Conservation (phyloP, 2,329 filamentous ascomycete genomes). For the Fusarium dimerum region DNA sequence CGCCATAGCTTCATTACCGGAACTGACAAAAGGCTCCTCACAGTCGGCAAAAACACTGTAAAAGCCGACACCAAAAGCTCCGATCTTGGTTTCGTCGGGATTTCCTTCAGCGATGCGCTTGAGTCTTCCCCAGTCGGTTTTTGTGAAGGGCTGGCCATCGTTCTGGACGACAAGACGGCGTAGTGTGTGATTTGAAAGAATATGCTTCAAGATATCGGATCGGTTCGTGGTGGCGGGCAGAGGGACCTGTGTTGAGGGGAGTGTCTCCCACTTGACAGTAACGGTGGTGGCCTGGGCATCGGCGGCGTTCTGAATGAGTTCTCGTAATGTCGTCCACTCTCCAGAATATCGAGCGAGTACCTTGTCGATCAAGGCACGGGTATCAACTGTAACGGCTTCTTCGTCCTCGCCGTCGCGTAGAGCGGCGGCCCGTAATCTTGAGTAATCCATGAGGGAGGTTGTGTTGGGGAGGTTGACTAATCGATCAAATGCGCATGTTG, state of each 20-base stretch:
- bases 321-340: constrained; percentile 87
- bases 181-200: constrained; percentile 81
- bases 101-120: constrained; percentile 99
- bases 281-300: constrained; percentile 91
- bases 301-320: constrained; percentile 97
- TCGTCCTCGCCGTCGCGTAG: constrained; percentile 86
- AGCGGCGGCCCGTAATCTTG: constrained; percentile 80
- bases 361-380: constrained; percentile 94
- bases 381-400: constrained; percentile 97
- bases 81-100: constrained; percentile 98
- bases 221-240: constrained; percentile 65
- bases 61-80: constrained; percentile 96
- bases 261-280: constrained; percentile 87
- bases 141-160: constrained; percentile 82
- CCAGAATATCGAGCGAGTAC: constrained; percentile 94
- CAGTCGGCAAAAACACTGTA: constrained; percentile 99
- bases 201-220: constrained; percentile 77
- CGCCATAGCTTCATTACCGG: constrained; percentile 89
- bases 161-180: constrained; percentile 89
- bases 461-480: constrained; percentile 1
- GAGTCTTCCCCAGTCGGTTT: constrained; percentile 88
- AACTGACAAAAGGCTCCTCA: constrained; percentile 95
- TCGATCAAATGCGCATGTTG: constrained; percentile 18
- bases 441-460: constrained; percentile 62
- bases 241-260: constrained; percentile 78